These are phyloP conservation scores for Pythium biforme DNA, from an alignment of 352 stramenopile genomes.

Conservation along the genomic window DNA sequence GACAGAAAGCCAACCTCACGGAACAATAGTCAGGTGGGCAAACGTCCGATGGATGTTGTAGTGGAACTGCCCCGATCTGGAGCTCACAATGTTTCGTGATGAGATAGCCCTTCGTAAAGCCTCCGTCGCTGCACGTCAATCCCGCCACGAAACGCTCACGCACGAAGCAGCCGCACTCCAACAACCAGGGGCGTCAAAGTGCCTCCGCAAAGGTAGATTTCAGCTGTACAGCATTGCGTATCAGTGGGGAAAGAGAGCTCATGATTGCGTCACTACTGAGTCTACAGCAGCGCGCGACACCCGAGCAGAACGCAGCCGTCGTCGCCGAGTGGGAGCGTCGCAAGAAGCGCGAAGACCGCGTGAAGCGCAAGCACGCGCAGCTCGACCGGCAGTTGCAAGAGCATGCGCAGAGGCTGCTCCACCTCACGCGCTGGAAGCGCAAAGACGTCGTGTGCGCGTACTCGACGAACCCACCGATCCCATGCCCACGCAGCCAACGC, in stretches of 20 bases:
- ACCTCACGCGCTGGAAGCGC: constrained; percentile 57
- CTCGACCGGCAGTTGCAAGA: constrained; percentile 29
- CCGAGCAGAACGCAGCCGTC: constrained; percentile 21
- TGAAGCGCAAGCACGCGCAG: constrained; percentile 33
- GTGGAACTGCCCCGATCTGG: too few relatives aligned
- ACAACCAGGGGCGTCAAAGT: not conserved
- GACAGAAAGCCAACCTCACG: not conserved
- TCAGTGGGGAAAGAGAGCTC: not conserved
- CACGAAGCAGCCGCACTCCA: not conserved
- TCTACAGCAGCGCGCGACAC: not conserved
- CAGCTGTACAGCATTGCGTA: too few relatives aligned
- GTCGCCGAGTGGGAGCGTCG: constrained; percentile 47
- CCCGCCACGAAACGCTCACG: constrained; percentile 27
- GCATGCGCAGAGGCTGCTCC: constrained; percentile 35
- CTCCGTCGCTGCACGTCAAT: constrained; percentile 55
- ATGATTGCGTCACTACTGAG: too few relatives aligned
- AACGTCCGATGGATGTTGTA: too few relatives aligned
- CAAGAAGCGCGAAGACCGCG: constrained; percentile 45
- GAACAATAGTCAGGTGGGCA: too few relatives aligned
- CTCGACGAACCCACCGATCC: constrained; percentile 41
- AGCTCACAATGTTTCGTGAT: not conserved
- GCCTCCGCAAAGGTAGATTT: not conserved
- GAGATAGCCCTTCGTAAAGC: constrained; percentile 32
- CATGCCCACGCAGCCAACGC: not conserved
- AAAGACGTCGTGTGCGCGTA: constrained; percentile 73